phyloP scores from a whole-genome alignment of 2,329 filamentous ascomycete genomes.

The Fusarium concolor region DNA sequence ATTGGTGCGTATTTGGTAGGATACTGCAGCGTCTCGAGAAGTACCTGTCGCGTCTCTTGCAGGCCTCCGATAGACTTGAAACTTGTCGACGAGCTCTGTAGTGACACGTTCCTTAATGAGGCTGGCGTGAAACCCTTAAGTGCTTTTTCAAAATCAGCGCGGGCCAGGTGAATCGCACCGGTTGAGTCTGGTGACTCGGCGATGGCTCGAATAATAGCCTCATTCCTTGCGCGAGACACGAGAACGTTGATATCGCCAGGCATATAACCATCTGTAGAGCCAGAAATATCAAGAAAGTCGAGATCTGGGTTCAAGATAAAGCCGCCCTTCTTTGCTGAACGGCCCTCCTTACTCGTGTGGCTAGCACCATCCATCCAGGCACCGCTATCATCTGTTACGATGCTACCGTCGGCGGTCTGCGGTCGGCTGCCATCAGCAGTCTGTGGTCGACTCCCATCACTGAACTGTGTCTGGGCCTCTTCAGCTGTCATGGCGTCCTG shows the following conservation, averaged over 20 bases:
- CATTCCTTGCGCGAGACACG: conserved; percentile 87
- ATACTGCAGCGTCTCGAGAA: conserved; percentile 95
- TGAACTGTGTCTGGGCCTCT: conserved; percentile 52
- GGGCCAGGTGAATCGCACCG: conserved; percentile 70
- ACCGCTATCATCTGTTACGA: conserved; percentile 63
- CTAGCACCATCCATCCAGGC: conserved; percentile 83
- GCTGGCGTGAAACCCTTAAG: conserved; percentile 94
- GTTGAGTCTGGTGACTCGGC: conserved; percentile 62
- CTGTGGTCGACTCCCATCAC: conserved; percentile 65
- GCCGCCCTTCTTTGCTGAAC: conserved; percentile 61
- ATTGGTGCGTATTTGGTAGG: conserved; percentile 98
- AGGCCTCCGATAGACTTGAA: conserved; percentile 94
- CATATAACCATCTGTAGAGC: conserved; percentile 97
- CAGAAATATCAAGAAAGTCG: conserved; percentile 92
- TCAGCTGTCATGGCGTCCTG: conserved; percentile 60
- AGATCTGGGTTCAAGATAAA: conserved; percentile 81
- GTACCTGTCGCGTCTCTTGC: conserved; percentile 84
- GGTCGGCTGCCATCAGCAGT: conserved; percentile 69
- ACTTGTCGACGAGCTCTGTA: conserved; percentile 92
- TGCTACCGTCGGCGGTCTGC: conserved; percentile 65
- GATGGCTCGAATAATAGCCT: conserved; percentile 89
- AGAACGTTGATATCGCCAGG: conserved; percentile 90
- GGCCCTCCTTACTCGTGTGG: conserved; percentile 59
- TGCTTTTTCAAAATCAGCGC: conserved; percentile 83
- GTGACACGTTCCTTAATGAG: conserved; percentile 90